Evolutionary conservation across 2,329 filamentous ascomycete species (phyloP).

Genomic region (Davidsoniella eucalypti): DNA sequence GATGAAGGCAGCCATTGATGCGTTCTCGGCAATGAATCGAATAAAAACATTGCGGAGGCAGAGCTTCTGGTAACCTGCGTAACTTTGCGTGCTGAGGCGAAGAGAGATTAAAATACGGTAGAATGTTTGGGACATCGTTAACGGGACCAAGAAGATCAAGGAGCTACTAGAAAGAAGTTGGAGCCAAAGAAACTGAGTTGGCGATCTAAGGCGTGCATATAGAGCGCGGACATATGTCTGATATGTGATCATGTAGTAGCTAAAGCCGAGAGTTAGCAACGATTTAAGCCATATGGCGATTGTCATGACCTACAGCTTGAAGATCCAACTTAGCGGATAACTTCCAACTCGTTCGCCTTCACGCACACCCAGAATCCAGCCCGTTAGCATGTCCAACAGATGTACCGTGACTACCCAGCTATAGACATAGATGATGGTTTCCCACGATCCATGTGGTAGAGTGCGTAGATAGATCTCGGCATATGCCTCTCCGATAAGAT

Average conservation of each 20-base stretch:
- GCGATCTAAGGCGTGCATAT: conserved; percentile 50
- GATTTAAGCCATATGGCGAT: neutral
- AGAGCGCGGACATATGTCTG: conserved; percentile 55
- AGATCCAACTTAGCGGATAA: conserved; percentile 55
- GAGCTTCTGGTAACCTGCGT: conserved; percentile 48
- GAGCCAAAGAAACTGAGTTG: conserved; percentile 46
- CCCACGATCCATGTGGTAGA: conserved; percentile 46
- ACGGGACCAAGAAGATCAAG: conserved; percentile 45
- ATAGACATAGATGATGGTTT: conserved; percentile 54
- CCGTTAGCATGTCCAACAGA: conserved; percentile 45
- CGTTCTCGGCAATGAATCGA: conserved; percentile 49
- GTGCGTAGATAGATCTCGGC: conserved; percentile 53
- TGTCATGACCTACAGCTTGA: conserved; percentile 40
- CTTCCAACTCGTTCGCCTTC: conserved; percentile 51
- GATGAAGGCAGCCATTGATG: conserved; percentile 51
- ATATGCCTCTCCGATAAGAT: conserved; percentile 52
- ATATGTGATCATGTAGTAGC: conserved; percentile 53
- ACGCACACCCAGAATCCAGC: conserved; percentile 49
- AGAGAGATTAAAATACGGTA: conserved; percentile 39
- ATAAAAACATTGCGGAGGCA: conserved; percentile 52
- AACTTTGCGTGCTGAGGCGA: conserved; percentile 40
- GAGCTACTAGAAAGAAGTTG: conserved; percentile 46
- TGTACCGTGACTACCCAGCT: conserved; percentile 53
- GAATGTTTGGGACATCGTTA: conserved; percentile 44
- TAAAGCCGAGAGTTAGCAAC: conserved; percentile 17